Base-by-base conservation (phyloP, 2,329 filamentous ascomycete species). In the Nothomitra cinnamomea region DNA sequence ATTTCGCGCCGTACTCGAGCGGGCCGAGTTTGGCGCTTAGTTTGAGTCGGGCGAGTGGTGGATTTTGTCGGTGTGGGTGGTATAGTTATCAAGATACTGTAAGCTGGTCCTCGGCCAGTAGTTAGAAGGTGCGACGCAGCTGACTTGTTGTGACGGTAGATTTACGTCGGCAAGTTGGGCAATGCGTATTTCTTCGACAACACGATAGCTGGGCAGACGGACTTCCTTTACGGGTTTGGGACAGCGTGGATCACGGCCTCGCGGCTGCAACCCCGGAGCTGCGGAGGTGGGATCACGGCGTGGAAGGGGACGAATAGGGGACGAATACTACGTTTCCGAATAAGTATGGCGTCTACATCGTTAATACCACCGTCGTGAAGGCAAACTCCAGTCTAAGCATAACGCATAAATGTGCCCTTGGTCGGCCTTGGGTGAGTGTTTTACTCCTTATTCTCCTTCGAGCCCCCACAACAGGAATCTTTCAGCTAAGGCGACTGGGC, bases 81-180 rank as follows among this genome's bases (percentile, higher is more conserved):
- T 80, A 80, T 60, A 79, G 75, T 55, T 84, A 80, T 60, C 81
- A 84, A 64, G 81, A 85, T 57, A 85, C 81, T 6, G 77, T 74
- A 55, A 53, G 68, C n/a, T 22, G 13, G 13, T 15, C 49, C 32
- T 25, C 12, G n/a, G n/a, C n/a, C n/a, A n/a, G n/a, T n/a, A n/a
- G n/a, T n/a, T n/a, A n/a, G n/a, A n/a, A n/a, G n/a, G n/a, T n/a
- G n/a, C n/a, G n/a, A n/a, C n/a, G n/a, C n/a, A n/a, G n/a, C n/a
- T n/a, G n/a, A n/a, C n/a, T n/a, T n/a, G n/a, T n/a, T n/a, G n/a
- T n/a, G n/a, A n/a, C n/a, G n/a, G n/a, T n/a, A 75, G 72, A 63
- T 83, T 2, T 84, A 83, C 59, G 63, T 83, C 15, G 80, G 80
- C 53, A 83, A 84, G 61, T 68, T 82, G 1, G 80, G 76, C 28